Base-by-base conservation (phyloP, 1,139 yeast genomes). In the Blastobotrys proliferans region DNA sequence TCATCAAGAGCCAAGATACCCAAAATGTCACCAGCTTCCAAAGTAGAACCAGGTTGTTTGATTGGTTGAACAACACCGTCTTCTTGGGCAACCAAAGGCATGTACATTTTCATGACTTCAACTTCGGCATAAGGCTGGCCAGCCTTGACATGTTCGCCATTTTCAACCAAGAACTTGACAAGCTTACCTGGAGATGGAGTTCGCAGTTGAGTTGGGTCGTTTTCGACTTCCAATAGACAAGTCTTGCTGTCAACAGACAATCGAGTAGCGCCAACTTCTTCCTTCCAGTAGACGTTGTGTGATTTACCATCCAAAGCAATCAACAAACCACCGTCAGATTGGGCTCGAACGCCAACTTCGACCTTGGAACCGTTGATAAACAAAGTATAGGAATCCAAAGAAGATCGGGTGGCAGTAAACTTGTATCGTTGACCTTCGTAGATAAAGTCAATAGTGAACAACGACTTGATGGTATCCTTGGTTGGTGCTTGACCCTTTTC, bases 121-220 rank as follows among this genome's bases (percentile, higher is more conserved):
- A 92, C 96, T 70, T 92, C 98, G 36, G 98, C 98, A 61, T 79
- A 94, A 36, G 97, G 81, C 69, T 92, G 95, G 49, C 98, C 98
- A 49, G 94, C 81, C 50, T 69, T 70, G 56, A 92, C 79, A 59
- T 90, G 97, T 53, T 92, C 98, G 54, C 98, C 98, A 57, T 84
- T 84, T 62, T 92, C 97, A 49, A 92, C 95, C 57, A 92, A 74
- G 66, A 80, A 94, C 64, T 87, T 87, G 48, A 90, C 95, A 56
- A 92, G 77, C 69, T 94, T 92, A 74, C 99, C 99, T 43, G 98
- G 99, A 35, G 97, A 90, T 36, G 98, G 98, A 37, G 98, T 87
- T 70, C 97, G 82, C 61, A 94, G 75, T 70, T 94, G 98, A 38
- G 99, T 92, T 54, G 99, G 99, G 60, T 92, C 99, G 60, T 87